phyloP scores from a whole-genome alignment of 1,284 basidiomycete genomes.

The Puccinia horiana region DNA sequence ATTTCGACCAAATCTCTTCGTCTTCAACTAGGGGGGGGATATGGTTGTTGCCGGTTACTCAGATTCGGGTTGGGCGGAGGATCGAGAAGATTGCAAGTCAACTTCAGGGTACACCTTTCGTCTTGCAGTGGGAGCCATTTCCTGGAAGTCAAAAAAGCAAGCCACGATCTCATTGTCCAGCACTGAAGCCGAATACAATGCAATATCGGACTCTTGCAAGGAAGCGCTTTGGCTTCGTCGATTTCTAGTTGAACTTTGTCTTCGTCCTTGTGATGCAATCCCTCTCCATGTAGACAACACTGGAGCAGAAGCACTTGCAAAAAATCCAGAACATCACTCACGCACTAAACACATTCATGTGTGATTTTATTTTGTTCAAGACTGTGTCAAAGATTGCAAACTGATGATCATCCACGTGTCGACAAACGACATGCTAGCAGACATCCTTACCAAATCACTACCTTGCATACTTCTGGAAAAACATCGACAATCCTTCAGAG shows the following conservation, averaged over 20 bases:
- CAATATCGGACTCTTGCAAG: neutral
- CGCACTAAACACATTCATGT: constrained; percentile 1
- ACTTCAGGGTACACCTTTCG: constrained; percentile 1
- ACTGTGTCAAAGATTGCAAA: neutral
- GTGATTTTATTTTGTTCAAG: neutral
- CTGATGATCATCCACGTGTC: neutral
- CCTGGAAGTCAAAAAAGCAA: no score
- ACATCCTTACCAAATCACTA: neutral
- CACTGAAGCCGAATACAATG: no score
- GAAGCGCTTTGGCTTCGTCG: neutral
- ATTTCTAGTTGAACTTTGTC: neutral
- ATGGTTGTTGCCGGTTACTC: neutral
- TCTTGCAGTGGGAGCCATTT: neutral
- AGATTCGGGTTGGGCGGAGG: no score
- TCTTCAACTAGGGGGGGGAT: neutral
- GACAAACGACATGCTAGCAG: neutral
- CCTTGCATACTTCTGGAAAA: neutral
- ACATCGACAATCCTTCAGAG: neutral
- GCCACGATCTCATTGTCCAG: no score
- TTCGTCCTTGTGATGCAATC: neutral
- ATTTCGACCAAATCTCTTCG: neutral
- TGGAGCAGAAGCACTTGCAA: no score
- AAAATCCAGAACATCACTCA: no score
- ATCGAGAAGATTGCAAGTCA: neutral
- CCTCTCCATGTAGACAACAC: no score